Percentiles rank a stretch among this genome's conserved stretches.
Conservation (phyloP, 345 rosid genomes). For the Brassica carinata region DNA sequence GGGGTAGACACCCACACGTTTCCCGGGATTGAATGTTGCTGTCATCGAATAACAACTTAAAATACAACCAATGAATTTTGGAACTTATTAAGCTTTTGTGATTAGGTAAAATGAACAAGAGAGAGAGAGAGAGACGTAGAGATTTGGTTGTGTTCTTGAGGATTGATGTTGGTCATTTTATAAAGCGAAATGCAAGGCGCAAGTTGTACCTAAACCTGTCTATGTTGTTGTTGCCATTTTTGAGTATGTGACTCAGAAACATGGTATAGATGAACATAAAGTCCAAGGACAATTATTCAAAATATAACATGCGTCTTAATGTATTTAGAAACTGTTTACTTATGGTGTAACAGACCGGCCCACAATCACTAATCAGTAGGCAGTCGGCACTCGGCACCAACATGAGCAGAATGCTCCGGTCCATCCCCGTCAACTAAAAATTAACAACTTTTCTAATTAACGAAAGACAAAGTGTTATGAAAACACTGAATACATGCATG, state of each 20-base stretch:
- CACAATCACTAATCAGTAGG: neutral
- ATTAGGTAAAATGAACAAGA: neutral
- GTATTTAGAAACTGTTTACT: too few species aligned
- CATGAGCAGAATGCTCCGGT: too few species aligned
- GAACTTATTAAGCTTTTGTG: neutral
- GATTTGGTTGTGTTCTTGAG: neutral
- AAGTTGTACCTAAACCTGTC: neutral
- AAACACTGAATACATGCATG: too few species aligned
- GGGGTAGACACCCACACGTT: neutral
- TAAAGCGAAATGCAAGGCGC: neutral
- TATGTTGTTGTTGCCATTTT: neutral
- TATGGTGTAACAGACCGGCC: neutral
- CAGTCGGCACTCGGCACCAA: neutral
- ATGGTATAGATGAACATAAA: neutral
- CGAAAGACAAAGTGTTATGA: too few species aligned
- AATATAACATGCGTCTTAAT: neutral
- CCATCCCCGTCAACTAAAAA: too few species aligned
- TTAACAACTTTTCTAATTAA: too few species aligned
- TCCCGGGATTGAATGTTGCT: neutral
- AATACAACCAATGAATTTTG: neutral
- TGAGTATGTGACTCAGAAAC: neutral
- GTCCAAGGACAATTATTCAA: neutral
- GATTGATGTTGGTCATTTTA: neutral
- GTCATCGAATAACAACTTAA: constrained; percentile 46
- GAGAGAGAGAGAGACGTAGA: neutral